phyloP scores from a whole-genome alignment of 768 basidiomycete genomes.

The Stropharia rugosoannulata region DNA sequence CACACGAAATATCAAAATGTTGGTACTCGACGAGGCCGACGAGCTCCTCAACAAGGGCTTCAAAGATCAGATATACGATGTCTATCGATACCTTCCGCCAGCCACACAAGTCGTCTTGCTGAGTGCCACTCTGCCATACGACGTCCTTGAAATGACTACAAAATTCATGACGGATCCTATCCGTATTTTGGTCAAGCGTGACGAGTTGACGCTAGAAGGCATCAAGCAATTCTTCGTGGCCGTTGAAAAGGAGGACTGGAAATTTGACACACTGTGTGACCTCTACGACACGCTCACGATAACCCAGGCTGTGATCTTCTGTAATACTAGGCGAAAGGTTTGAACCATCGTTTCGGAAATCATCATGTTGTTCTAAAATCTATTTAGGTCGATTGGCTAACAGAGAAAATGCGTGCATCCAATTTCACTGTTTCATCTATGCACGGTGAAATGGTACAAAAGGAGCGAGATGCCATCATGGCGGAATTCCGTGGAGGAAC shows the following conservation, averaged over 20 bases:
- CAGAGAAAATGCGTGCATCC: slow-evolving; percentile 98
- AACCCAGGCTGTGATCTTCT: slow-evolving; percentile 99
- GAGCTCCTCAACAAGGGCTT: slow-evolving; percentile 97
- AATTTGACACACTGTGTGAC: slow-evolving; percentile 97
- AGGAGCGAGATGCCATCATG: slow-evolving; percentile 96
- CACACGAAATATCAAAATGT: slow-evolving; percentile 98
- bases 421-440: slow-evolving; percentile 97
- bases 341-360: slow-evolving; percentile 11
- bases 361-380: slow-evolving; percentile 1
- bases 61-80: slow-evolving; percentile 99
- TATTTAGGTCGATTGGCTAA: slow-evolving; percentile 90
- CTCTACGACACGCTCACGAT: slow-evolving; percentile 98
- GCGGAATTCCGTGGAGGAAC: slow-evolving; percentile 92
- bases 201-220: slow-evolving; percentile 95
- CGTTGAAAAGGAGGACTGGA: slow-evolving; percentile 99
- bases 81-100: slow-evolving; percentile 95
- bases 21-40: slow-evolving; percentile 93
- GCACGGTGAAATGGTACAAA: slow-evolving; percentile 97
- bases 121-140: slow-evolving; percentile 94
- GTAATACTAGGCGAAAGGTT: slow-evolving; percentile 96
- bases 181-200: slow-evolving; percentile 98
- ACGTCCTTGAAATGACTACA: slow-evolving; percentile 98
- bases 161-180: slow-evolving; percentile 99
- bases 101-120: slow-evolving; percentile 96
- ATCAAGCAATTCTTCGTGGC: slow-evolving; percentile 98